Percentiles rank a stretch among this genome's conserved stretches.
Conservation (phyloP, 2,329 filamentous ascomycete species). For the Fusarium sacchari region DNA sequence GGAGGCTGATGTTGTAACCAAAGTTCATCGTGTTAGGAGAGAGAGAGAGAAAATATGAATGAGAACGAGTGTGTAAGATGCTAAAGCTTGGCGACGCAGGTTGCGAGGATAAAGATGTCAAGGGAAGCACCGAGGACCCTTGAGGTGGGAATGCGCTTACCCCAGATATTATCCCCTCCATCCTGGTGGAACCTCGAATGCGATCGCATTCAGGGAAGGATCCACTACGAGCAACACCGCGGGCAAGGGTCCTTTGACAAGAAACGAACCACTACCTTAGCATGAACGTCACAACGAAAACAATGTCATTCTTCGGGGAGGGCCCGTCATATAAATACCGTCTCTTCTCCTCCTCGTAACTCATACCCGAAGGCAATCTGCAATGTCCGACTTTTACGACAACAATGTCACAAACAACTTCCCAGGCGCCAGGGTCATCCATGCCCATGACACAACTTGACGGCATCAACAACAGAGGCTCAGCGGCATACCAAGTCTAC, state of each 20-base stretch:
- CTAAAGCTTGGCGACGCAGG: neutral
- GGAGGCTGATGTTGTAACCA: neutral
- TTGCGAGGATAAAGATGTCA: neutral
- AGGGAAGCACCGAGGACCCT: neutral
- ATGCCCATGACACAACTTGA: neutral
- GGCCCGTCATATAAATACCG: neutral
- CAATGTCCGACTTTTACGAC: neutral
- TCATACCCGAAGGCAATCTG: too few relatives aligned
- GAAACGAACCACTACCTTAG: neutral
- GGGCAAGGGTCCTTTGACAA: neutral
- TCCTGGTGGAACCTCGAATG: neutral
- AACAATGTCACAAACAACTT: slow-evolving; percentile 23
- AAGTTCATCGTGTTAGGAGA: neutral
- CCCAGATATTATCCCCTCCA: neutral
- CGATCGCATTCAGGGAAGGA: neutral
- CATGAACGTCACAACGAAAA: neutral
- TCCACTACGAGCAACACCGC: neutral
- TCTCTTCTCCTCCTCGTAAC: neutral
- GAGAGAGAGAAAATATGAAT: too few relatives aligned
- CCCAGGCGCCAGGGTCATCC: neutral
- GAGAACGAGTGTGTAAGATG: neutral
- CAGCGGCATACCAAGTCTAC: neutral
- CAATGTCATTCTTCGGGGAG: neutral
- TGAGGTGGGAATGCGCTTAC: neutral
- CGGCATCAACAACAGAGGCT: neutral